phyloP scores from a whole-genome alignment of 2,329 filamentous ascomycete genomes.

The Fusarium marasasianum region DNA sequence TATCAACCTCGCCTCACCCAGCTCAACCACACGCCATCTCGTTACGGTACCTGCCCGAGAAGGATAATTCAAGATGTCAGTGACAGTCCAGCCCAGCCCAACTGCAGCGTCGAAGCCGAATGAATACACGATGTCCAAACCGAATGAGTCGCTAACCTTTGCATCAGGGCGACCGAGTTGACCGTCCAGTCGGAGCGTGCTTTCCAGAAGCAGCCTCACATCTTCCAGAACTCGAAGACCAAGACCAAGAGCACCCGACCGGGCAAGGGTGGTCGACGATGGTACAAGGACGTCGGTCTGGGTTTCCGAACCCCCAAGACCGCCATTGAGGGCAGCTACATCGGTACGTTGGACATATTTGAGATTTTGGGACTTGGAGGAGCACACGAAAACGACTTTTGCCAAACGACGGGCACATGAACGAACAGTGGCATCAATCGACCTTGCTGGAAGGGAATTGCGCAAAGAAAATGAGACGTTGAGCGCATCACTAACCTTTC shows the following conservation, averaged over 20 bases:
- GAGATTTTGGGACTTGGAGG: constrained; percentile 7
- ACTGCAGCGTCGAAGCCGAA: constrained; percentile 9
- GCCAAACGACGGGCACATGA: not conserved
- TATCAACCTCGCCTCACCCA: constrained; percentile 48
- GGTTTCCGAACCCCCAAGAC: constrained; percentile 99
- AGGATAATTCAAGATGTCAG: constrained; percentile 58
- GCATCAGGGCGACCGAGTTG: constrained; percentile 93
- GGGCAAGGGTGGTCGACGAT: constrained; percentile 92
- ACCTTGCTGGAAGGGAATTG: not conserved
- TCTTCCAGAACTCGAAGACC: constrained; percentile 98
- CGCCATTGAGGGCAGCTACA: constrained; percentile 99
- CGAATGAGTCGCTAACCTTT: constrained; percentile 46
- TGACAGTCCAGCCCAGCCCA: constrained; percentile 20
- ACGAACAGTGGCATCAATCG: not conserved
- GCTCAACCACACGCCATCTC: constrained; percentile 50
- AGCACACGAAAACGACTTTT: constrained; percentile 1
- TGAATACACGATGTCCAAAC: constrained; percentile 31
- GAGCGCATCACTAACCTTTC: constrained; percentile 40
- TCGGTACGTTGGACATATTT: constrained; percentile 76
- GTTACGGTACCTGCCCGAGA: constrained; percentile 51
- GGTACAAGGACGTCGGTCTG: constrained; percentile 99
- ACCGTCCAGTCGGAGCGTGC: constrained; percentile 99
- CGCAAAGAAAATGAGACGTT: not conserved
- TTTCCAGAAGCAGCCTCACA: constrained; percentile 99
- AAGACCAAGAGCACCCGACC: constrained; percentile 85